Evolutionary conservation across 352 stramenopile genomes (phyloP).

Genomic region (Phytophthora pseudosyringae): DNA sequence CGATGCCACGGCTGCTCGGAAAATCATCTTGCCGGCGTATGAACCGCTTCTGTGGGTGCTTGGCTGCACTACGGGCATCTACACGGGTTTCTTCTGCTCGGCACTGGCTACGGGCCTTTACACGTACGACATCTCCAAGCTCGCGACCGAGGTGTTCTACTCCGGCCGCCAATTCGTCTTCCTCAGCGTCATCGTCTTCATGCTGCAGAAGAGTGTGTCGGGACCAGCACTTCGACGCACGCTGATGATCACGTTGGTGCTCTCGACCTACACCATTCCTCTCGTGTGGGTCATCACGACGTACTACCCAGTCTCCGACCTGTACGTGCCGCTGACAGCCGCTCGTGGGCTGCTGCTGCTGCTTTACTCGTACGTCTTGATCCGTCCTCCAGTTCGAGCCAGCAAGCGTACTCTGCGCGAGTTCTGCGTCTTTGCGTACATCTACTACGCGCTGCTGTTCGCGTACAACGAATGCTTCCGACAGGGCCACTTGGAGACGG

Average conservation of each 20-base stretch:
- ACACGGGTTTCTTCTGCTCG: conserved; percentile 56
- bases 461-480: conserved; percentile 63
- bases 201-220: conserved; percentile 68
- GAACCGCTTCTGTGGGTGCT: conserved; percentile 65
- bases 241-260: conserved; percentile 48
- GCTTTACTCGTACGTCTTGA: conserved; percentile 63
- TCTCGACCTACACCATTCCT: conserved; percentile 56
- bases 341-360: conserved; percentile 44
- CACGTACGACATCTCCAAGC: conserved; percentile 57
- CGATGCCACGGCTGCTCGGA: conserved; percentile 50
- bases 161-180: conserved; percentile 70
- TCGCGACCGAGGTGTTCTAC: conserved; percentile 65
- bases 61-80: conserved; percentile 45
- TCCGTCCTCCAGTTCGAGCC: conserved; percentile 50
- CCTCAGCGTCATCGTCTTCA: conserved; percentile 66
- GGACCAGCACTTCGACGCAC: conserved; percentile 50
- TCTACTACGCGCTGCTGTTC: conserved; percentile 60
- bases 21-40: conserved; percentile 69
- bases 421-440: conserved; percentile 59
- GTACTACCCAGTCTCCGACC: conserved; percentile 39
- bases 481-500: conserved; percentile 49
- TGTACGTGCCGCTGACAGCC: conserved; percentile 46
- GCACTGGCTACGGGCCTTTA: conserved; percentile 50
- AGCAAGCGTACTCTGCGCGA: conserved; percentile 58
- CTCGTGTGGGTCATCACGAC: conserved; percentile 46